A percentile compares a stretch with the other conserved stretches of the same genome.
Evolutionary conservation across 1,284 basidiomycete species (phyloP).

Genomic region (Chalciporus sp.): DNA sequence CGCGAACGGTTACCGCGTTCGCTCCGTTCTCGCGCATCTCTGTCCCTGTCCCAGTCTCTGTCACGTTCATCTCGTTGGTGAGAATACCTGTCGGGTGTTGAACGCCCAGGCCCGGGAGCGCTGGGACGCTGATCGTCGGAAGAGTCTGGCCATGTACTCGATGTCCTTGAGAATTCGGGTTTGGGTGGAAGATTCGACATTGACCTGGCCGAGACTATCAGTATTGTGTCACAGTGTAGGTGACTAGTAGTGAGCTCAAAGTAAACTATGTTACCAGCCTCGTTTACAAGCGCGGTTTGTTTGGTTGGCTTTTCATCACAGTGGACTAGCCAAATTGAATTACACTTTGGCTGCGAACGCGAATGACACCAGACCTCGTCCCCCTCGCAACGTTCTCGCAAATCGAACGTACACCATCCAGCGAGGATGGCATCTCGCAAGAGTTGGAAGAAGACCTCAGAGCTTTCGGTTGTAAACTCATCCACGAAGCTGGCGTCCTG

Average conservation of each 20-base stretch:
- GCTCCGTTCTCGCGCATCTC: constrained; percentile 26
- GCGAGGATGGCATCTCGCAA: constrained; percentile 77
- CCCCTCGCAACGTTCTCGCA: constrained; percentile 85
- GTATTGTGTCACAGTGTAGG: no score
- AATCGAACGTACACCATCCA: constrained; percentile 78
- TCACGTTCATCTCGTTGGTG: constrained; percentile 31
- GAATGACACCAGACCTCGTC: constrained; percentile 59
- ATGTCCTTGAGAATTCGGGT: constrained; percentile 32
- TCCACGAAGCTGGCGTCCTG: constrained; percentile 92
- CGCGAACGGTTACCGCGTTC: constrained; percentile 22
- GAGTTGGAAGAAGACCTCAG: constrained; percentile 87
- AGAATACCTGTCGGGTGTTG: constrained; percentile 31
- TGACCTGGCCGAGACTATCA: not conserved
- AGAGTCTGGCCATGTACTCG: constrained; percentile 20
- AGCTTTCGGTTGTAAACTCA: constrained; percentile 87
- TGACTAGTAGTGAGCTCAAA: not conserved
- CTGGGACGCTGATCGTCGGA: constrained; percentile 27
- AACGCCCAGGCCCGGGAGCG: constrained; percentile 19
- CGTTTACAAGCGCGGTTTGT: constrained; percentile 18
- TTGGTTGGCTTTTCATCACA: constrained; percentile 20
- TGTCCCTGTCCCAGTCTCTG: constrained; percentile 23
- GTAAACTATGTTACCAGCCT: no score
- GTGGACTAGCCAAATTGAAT: not conserved
- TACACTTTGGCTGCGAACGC: not conserved
- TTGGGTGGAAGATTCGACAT: constrained; percentile 39